phyloP scores from a whole-genome alignment of 2,329 filamentous ascomycete genomes.

The Phaeoacremonium minimum region DNA sequence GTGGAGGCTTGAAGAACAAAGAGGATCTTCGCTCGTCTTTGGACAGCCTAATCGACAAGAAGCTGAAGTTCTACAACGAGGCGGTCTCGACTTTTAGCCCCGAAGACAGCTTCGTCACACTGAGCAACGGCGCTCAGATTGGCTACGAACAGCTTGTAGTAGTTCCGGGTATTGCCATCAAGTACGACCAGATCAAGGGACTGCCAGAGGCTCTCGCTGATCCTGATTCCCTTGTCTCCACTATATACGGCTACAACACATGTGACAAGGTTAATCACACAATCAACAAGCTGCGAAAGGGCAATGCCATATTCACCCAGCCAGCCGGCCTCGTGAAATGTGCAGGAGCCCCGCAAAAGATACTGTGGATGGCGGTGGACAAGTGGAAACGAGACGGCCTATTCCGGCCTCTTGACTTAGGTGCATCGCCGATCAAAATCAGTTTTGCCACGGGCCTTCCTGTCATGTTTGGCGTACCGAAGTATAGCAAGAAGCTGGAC shows the following conservation, averaged over 20 bases:
- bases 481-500: constrained; percentile 52
- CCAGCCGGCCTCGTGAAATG: constrained; percentile 56
- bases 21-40: constrained; percentile 51
- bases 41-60: constrained; percentile 48
- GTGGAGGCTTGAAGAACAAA: constrained; percentile 60
- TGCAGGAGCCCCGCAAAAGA: constrained; percentile 57
- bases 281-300: constrained; percentile 41
- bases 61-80: constrained; percentile 56
- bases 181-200: constrained; percentile 48
- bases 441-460: constrained; percentile 52
- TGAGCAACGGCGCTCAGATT: constrained; percentile 50
- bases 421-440: constrained; percentile 41
- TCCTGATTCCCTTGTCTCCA: constrained; percentile 41
- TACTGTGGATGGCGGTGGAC: constrained; percentile 59
- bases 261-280: constrained; percentile 48
- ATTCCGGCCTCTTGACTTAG: constrained; percentile 35
- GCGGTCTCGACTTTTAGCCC: constrained; percentile 47
- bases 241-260: constrained; percentile 53
- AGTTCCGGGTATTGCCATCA: constrained; percentile 50
- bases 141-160: constrained; percentile 63
- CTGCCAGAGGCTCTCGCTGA: constrained; percentile 51
- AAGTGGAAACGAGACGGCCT: constrained; percentile 51
- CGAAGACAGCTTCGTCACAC: constrained; percentile 50
- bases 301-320: constrained; percentile 55
- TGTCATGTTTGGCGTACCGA: constrained; percentile 56